Conservation (phyloP, 2,329 filamentous ascomycete species). For the Fusarium sp. region DNA sequence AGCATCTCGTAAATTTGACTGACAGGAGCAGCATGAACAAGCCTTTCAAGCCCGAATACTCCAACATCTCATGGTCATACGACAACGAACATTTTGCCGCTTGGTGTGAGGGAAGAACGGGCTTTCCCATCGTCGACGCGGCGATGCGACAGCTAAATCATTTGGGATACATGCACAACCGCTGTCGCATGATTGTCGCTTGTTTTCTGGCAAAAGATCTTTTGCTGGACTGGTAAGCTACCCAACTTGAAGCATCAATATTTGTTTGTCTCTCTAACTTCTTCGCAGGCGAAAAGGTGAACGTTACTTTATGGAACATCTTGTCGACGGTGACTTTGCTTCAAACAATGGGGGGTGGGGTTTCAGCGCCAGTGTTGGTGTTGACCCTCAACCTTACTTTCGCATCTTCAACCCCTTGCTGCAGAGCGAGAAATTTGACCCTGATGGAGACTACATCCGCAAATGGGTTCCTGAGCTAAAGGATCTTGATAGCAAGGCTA, state of each 20-base stretch:
- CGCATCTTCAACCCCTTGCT: slow-evolving; percentile 87
- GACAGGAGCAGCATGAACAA: slow-evolving; percentile 61
- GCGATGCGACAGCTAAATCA: slow-evolving; percentile 81
- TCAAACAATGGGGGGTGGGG: slow-evolving; percentile 76
- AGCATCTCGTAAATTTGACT: background rate
- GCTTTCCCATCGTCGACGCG: slow-evolving; percentile 85
- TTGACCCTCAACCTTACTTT: slow-evolving; percentile 91
- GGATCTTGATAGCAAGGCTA: slow-evolving; percentile 69
- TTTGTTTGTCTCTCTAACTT: background rate
- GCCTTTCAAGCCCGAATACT: slow-evolving; percentile 81
- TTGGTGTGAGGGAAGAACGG: slow-evolving; percentile 80
- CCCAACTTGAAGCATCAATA: background rate
- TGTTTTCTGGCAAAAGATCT: slow-evolving; percentile 85
- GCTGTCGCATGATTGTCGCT: slow-evolving; percentile 83
- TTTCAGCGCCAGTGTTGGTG: slow-evolving; percentile 70
- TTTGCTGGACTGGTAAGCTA: slow-evolving; percentile 72
- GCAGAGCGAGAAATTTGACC: slow-evolving; percentile 88
- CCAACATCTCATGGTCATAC: slow-evolving; percentile 85
- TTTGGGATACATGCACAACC: slow-evolving; percentile 84
- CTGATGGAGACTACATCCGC: slow-evolving; percentile 80
- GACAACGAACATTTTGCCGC: slow-evolving; percentile 72
- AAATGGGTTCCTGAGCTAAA: slow-evolving; percentile 83
- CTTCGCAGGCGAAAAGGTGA: slow-evolving; percentile 73
- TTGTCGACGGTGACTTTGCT: slow-evolving; percentile 83
- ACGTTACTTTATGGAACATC: slow-evolving; percentile 81